These are phyloP conservation scores for Zanthoxylum bungeanum DNA, from an alignment of 345 rosid genomes.

Conservation along the genomic window DNA sequence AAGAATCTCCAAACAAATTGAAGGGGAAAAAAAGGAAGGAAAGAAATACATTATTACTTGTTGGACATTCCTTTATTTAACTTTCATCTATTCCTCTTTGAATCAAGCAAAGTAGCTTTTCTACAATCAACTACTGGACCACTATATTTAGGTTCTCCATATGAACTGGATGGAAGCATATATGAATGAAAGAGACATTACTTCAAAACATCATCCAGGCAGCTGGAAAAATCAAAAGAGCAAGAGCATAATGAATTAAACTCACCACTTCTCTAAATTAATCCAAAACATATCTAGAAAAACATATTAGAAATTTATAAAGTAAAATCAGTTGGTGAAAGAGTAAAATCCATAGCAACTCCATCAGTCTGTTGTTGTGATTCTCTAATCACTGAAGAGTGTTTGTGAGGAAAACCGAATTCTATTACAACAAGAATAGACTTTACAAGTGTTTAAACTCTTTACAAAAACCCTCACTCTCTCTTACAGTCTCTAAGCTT, in stretches of 20 bases:
- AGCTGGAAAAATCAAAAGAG: neutral
- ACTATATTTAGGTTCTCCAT: neutral
- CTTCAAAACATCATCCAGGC: neutral
- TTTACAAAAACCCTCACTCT: no score
- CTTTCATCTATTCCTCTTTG: neutral
- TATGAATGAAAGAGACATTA: neutral
- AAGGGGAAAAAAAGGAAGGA: no score
- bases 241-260: neutral
- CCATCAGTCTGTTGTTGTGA: slow-evolving; percentile 36
- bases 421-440: no score
- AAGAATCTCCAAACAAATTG: neutral
- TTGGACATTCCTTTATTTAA: neutral
- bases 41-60: neutral
- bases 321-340: slow-evolving; percentile 36
- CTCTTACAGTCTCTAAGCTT: no score
- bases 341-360: slow-evolving; percentile 30
- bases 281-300: no score
- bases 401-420: no score
- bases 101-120: neutral
- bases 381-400: no score
- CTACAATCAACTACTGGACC: neutral
- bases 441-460: no score
- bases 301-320: no score
- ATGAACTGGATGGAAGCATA: neutral
- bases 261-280: no score